A percentile compares a stretch with the other conserved stretches of the same genome.
These are phyloP conservation scores for Urochloa ruziziensis DNA, from an alignment of 176 grass and related monocot species.

Conservation along the genomic window DNA sequence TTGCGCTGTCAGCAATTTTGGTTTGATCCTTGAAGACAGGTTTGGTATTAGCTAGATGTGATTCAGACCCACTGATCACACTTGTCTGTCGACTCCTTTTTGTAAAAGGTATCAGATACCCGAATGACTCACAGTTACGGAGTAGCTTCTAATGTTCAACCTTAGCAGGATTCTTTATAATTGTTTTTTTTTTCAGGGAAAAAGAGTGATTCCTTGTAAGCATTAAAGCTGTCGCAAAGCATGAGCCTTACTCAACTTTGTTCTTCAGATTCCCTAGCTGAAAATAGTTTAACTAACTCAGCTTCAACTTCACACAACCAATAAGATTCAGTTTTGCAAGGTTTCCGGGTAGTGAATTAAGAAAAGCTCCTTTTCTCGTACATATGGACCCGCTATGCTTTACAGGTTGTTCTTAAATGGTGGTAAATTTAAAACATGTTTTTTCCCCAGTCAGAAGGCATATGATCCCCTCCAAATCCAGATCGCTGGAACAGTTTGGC, in stretches of 20 bases:
- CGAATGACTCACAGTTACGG: neutral
- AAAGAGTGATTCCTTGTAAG: conserved; percentile 6
- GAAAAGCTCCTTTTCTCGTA: neutral
- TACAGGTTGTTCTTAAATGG: conserved; percentile 5
- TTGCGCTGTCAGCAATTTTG: neutral
- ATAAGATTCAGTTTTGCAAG: neutral
- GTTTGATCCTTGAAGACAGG: neutral
- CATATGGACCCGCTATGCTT: neutral
- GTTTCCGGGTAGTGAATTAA: neutral
- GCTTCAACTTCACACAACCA: conserved; percentile 22
- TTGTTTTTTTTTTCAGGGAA: neutral
- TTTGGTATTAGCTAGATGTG: neutral
- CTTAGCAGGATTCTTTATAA: neutral
- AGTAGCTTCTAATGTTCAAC: neutral
- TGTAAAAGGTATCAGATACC: neutral
- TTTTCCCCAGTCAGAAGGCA: conserved; percentile 26
- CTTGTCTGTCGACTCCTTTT: neutral
- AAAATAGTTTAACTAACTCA: neutral
- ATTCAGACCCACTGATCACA: neutral
- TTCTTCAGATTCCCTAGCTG: neutral
- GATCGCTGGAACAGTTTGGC: conserved; percentile 13
- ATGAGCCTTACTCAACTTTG: neutral
- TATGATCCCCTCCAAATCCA: conserved; percentile 16
- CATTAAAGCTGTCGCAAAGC: neutral
- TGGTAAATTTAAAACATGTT: neutral